Percentiles rank a stretch among this genome's conserved stretches.
These are phyloP conservation scores for Pythium utonaiense DNA, from an alignment of 352 stramenopile genomes.

Conservation along the genomic window DNA sequence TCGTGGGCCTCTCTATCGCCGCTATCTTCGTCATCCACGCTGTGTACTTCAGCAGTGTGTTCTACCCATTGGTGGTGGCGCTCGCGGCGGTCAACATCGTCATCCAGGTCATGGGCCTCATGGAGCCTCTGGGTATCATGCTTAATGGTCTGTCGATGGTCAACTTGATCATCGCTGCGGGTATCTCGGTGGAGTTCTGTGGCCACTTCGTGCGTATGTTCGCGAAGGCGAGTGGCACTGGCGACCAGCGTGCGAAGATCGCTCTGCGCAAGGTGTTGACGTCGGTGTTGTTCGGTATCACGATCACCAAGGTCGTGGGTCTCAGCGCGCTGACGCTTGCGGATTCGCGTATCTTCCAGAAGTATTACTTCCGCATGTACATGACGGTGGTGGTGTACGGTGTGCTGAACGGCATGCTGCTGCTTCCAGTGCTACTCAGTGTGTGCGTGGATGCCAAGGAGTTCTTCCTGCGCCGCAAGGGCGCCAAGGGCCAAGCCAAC, in stretches of 20 bases:
- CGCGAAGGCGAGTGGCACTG: slow-evolving; percentile 26
- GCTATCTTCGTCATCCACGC: slow-evolving; percentile 32
- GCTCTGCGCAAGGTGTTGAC: slow-evolving; percentile 30
- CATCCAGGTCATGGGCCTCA: slow-evolving; percentile 63
- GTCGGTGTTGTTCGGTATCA: slow-evolving; percentile 81
- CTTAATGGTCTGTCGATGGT: slow-evolving; percentile 84
- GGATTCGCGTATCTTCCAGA: slow-evolving; percentile 79
- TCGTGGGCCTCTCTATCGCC: slow-evolving; percentile 43
- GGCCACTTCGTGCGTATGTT: slow-evolving; percentile 73
- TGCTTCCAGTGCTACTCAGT: slow-evolving; percentile 60
- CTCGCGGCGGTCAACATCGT: slow-evolving; percentile 45
- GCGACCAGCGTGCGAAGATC: slow-evolving; percentile 22
- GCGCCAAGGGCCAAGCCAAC: slow-evolving; percentile 9
- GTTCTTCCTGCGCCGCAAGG: slow-evolving; percentile 34
- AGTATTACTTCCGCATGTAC: slow-evolving; percentile 92
- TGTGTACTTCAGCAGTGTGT: slow-evolving; percentile 37
- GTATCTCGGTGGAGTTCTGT: slow-evolving; percentile 77
- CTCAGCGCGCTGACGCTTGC: slow-evolving; percentile 78
- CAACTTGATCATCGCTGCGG: slow-evolving; percentile 71
- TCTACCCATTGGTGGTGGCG: slow-evolving; percentile 46
- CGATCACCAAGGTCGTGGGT: slow-evolving; percentile 83
- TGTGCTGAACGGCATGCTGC: slow-evolving; percentile 69
- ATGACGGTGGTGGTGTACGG: slow-evolving; percentile 74
- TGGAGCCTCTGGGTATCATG: slow-evolving; percentile 54
- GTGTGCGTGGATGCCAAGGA: slow-evolving; percentile 42